Evolutionary conservation across 257 asterid genomes (phyloP).

Genomic region (Eustoma russellianum): DNA sequence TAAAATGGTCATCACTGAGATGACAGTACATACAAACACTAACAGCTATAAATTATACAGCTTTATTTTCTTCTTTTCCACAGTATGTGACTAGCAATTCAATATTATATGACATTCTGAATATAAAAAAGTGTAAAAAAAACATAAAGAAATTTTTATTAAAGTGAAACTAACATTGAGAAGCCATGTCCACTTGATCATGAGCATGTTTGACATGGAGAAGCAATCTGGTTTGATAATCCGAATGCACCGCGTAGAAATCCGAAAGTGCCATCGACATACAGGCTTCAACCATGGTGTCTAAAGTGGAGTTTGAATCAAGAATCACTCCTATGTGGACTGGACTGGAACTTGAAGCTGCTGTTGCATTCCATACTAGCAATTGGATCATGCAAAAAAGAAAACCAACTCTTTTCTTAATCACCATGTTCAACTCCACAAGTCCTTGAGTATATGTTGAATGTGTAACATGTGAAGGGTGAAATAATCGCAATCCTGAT

Average conservation of each 20-base stretch:
- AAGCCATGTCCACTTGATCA: conserved; percentile 23
- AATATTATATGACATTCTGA: too few species aligned
- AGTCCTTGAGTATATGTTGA: background rate
- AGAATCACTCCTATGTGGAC: conserved; percentile 42
- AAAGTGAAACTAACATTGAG: conserved; percentile 28
- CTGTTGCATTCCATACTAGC: conserved; percentile 1
- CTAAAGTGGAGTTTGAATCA: conserved; percentile 32
- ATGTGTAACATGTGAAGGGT: too few species aligned
- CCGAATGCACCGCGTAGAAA: conserved; percentile 27
- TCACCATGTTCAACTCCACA: conserved; percentile 5
- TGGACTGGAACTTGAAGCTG: background rate
- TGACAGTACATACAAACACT: too few species aligned
- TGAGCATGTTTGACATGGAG: conserved; percentile 25
- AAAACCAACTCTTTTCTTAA: background rate
- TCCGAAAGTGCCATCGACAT: conserved; percentile 43
- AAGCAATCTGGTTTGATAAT: conserved; percentile 29
- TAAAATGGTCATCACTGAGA: too few species aligned
- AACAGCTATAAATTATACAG: too few species aligned
- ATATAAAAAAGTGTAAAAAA: background rate
- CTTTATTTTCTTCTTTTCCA: too few species aligned
- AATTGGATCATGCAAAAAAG: background rate
- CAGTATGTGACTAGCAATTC: too few species aligned
- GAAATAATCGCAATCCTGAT: too few species aligned
- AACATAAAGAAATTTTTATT: too few species aligned
- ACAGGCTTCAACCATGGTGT: conserved; percentile 38